phyloP scores from a whole-genome alignment of 176 grass and related monocot genomes.

The Rhynchospora pubera region DNA sequence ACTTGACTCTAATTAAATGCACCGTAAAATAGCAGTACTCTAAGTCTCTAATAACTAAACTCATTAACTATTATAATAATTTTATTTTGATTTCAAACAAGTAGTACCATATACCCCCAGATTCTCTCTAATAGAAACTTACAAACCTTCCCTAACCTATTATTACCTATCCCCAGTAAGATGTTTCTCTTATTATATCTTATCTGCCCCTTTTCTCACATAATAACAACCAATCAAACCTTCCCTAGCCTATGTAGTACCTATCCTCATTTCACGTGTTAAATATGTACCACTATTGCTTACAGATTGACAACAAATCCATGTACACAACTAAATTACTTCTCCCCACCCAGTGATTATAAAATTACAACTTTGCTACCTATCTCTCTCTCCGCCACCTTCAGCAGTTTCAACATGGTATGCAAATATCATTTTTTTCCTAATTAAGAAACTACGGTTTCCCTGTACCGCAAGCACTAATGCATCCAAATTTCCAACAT shows the following conservation, averaged over 20 bases:
- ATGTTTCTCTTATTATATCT: not conserved
- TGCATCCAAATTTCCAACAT: not conserved
- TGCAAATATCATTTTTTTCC: not conserved
- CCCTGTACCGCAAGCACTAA: no score
- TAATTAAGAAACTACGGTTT: no score
- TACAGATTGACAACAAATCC: not conserved
- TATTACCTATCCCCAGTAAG: not conserved
- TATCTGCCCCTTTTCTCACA: not conserved
- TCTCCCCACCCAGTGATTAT: not conserved
- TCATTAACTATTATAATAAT: not conserved
- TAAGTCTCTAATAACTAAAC: not conserved
- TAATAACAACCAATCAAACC: not conserved
- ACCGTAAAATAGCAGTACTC: not conserved
- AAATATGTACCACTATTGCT: no score
- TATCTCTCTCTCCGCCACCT: not conserved
- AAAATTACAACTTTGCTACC: no score
- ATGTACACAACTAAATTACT: not conserved
- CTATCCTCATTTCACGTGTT: no score
- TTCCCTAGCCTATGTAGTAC: not conserved
- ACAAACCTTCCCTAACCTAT: not conserved
- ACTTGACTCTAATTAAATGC: not conserved
- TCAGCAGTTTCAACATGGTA: not conserved
- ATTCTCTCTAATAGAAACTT: not conserved
- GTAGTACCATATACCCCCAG: not conserved
- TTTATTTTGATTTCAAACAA: not conserved